Evolutionary conservation across 2,329 filamentous ascomycete genomes (phyloP).

Genomic region (Monilinia vaccinii-corymbosi): DNA sequence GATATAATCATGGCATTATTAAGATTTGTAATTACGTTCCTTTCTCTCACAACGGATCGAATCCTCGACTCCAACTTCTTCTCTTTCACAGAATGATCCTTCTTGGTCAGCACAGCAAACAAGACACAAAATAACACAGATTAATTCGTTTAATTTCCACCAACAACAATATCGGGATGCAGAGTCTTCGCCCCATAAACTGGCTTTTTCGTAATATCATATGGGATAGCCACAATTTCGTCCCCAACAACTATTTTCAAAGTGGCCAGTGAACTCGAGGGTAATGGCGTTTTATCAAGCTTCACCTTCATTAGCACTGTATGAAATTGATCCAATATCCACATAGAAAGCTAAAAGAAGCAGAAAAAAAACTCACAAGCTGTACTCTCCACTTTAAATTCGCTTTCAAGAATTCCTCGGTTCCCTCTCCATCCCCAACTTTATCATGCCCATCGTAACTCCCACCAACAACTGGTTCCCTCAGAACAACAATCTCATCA

Average conservation of each 20-base stretch:
- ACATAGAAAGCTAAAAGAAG: neutral
- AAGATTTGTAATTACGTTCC: neutral
- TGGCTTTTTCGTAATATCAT: constrained; percentile 17
- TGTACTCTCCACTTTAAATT: constrained; percentile 24
- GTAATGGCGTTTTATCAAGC: constrained; percentile 2
- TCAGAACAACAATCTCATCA: constrained; percentile 19
- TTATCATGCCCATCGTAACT: constrained; percentile 7
- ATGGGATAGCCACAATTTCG: constrained; percentile 16
- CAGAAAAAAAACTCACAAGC: constrained; percentile 18
- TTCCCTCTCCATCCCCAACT: constrained; percentile 11
- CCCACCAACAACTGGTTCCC: neutral
- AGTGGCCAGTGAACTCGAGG: constrained; percentile 11
- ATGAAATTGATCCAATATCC: neutral
- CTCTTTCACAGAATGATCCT: neutral
- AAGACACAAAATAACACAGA: neutral
- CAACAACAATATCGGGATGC: constrained; percentile 16
- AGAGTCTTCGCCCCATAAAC: constrained; percentile 17
- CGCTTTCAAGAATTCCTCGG: constrained; percentile 16
- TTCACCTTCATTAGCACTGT: neutral
- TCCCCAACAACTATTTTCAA: constrained; percentile 18
- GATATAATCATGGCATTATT: neutral
- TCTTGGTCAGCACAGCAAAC: neutral
- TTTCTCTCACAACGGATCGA: neutral
- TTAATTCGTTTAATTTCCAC: neutral
- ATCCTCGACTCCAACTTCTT: neutral